Evolutionary conservation across 1,139 yeast genomes (phyloP), one percentile per base, ranked within the genome.

Genomic region (Blastobotrys raffinosifermentans): DNA sequence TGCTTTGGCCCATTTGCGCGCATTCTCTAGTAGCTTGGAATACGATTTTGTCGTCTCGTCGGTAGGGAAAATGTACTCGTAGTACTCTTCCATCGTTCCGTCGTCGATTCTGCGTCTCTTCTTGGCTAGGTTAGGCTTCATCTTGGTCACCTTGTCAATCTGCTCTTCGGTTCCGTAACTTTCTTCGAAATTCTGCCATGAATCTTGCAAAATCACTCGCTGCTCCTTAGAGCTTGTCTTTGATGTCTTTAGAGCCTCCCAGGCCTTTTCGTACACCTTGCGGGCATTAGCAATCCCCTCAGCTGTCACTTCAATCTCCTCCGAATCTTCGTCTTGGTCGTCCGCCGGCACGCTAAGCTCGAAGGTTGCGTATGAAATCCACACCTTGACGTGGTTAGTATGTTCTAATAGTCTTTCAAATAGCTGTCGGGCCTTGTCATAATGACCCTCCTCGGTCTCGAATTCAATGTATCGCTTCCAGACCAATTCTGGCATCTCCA

Each of bases 311-410:
- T 75, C 69, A 39, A 70, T 80, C 19, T 72, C 66, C 13, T 71
- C 75, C 18, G 61, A 65, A 9, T 62, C 67, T 9, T 61, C 67
- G 59, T 62, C 30, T 40, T 44, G 43, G 39, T 50, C 40, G 37
- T 48, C 54, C 14, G 48, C 46, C 2, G 89, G 89, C 2, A 80
- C 72, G 1, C 79, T 67, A 1, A 83, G 65, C 54, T 86, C 95
- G 55, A 81, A 81, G 45, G 77, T 61, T 2, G 94, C 94, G 51
- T 66, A 70, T 13, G 78, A 68, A 6, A 83, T 70, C 91, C 94
- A 84, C 2, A 69, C 60, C 32, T 66, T 61, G 5, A 75, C 67
- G 23, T 60, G 57, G 11, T 46, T 44, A 7, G 66, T 60, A 13
- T 51, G 31, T 11, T 54, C 54, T 7, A 80, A 46, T 13, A 72